Base-by-base conservation (phyloP, 78 protist species). In the Fonticula alba region DNA sequence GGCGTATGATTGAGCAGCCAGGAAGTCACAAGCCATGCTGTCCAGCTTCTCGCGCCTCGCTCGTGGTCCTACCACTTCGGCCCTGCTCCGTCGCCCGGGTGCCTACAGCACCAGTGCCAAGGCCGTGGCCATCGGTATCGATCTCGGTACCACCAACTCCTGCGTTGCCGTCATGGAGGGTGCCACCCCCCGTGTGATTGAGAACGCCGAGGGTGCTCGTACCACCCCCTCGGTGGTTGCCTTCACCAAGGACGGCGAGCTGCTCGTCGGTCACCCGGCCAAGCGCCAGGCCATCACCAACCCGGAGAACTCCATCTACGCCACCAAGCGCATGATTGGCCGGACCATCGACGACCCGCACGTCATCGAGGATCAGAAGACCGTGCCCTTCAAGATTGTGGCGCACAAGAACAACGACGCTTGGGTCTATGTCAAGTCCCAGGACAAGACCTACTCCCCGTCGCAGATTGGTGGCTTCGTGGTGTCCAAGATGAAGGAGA, bases 81-180 rank as follows among this genome's bases (percentile, higher is more conserved):
- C n/a, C n/a, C n/a, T n/a, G n/a, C n/a, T n/a, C n/a, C n/a, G n/a
- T n/a, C n/a, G n/a, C n/a, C n/a, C n/a, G n/a, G n/a, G n/a, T n/a
- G n/a, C n/a, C n/a, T n/a, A n/a, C n/a, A n/a, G n/a, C n/a, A n/a
- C n/a, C 43, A 38, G 43, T 38, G 68, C 35, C 33, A 47, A 57
- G 67, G 73, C 70, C 49, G 10, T 9, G 14, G 79, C 79, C 36
- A 81, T 95, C 33, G 99, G 99, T 35, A 90, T 95, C 61, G 99
- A 95, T 63, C 72, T 95, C 17, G 99, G 99, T 6, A 95, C 99
- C 9, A 95, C 99, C 62, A 89, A 94, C 87, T 90, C 97, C n/a
- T 89, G 96, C 60, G 99, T 95, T 19, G 97, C 99, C 11, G 79
- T 91, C 33, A 68, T 81, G 90, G 76, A 80, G 50, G 82, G 87